Percentiles rank a stretch among this genome's conserved stretches.
phyloP scores from a whole-genome alignment of 768 basidiomycete species.

The Lanmaoa rubissima region DNA sequence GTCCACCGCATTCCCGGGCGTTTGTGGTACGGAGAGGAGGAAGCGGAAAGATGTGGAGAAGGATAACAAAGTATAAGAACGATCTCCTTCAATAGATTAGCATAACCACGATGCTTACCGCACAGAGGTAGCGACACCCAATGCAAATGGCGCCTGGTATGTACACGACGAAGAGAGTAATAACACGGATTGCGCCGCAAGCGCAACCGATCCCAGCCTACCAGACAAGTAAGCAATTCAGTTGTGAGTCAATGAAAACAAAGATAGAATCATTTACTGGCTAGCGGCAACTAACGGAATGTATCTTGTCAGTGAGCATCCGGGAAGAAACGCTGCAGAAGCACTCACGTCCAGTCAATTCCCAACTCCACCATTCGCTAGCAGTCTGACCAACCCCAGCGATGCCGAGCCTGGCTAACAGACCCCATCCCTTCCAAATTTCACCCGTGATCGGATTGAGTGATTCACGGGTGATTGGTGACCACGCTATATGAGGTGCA shows the following conservation, averaged over 20 bases:
- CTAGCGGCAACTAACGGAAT: constrained; percentile 48
- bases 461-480: constrained; percentile 32
- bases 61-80: background rate
- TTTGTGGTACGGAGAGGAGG: background rate
- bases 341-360: constrained; percentile 58
- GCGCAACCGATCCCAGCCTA: constrained; percentile 73
- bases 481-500: constrained; percentile 75
- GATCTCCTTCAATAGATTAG: background rate
- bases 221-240: constrained; percentile 13
- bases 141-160: constrained; percentile 80
- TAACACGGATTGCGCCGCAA: constrained; percentile 90
- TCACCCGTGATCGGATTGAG: constrained; percentile 52
- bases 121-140: constrained; percentile 83
- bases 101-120: constrained; percentile 46
- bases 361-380: constrained; percentile 98
- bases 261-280: constrained; percentile 34
- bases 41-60: background rate
- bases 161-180: constrained; percentile 71
- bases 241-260: background rate
- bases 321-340: background rate
- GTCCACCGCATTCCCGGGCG: background rate
- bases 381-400: constrained; percentile 83
- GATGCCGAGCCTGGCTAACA: constrained; percentile 72
- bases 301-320: background rate
- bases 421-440: constrained; percentile 64